phyloP scores from a whole-genome alignment of 2,329 filamentous ascomycete genomes.

The Grosmannia clavigera region DNA sequence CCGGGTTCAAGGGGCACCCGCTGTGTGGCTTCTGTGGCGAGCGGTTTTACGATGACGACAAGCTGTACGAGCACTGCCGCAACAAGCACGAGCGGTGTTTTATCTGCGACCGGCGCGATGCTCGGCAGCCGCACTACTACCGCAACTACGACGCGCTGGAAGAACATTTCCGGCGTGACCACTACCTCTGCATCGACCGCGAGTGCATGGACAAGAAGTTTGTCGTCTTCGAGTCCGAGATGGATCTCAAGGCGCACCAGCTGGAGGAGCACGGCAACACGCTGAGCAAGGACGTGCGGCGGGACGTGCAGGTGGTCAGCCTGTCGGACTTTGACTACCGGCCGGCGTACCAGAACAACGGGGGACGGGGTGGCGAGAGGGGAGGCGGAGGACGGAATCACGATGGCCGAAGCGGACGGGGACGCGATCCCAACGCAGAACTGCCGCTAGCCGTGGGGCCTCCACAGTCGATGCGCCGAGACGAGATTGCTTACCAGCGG shows the following conservation, averaged over 20 bases:
- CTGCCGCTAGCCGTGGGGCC: slow-evolving; percentile 57
- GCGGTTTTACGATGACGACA: slow-evolving; percentile 91
- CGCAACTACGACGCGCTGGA: slow-evolving; percentile 78
- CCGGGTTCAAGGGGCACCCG: slow-evolving; percentile 90
- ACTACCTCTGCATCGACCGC: slow-evolving; percentile 71
- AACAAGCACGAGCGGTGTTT: slow-evolving; percentile 93
- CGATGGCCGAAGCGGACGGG: slow-evolving; percentile 37
- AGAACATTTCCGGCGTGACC: slow-evolving; percentile 74
- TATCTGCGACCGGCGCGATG: slow-evolving; percentile 66
- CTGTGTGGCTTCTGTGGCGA: slow-evolving; percentile 86
- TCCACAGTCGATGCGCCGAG: slow-evolving; percentile 68
- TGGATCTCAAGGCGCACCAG: slow-evolving; percentile 91
- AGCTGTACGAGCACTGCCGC: slow-evolving; percentile 85
- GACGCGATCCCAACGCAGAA: slow-evolving; percentile 79
- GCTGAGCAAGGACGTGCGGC: slow-evolving; percentile 68
- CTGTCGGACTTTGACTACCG: slow-evolving; percentile 77
- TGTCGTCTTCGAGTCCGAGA: slow-evolving; percentile 86
- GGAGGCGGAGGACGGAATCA: slow-evolving; percentile 12
- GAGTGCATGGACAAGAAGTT: slow-evolving; percentile 97
- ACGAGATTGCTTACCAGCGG: slow-evolving; percentile 82
- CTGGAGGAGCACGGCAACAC: slow-evolving; percentile 69
- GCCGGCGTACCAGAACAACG: slow-evolving; percentile 52
- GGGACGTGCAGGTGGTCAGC: slow-evolving; percentile 76
- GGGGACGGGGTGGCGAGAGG: slow-evolving; percentile 20
- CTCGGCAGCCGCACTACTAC: slow-evolving; percentile 77